Evolutionary conservation across 768 basidiomycete genomes (phyloP), one percentile per base, ranked within the genome.

Genomic region (Pleurotus citrinopileatus): DNA sequence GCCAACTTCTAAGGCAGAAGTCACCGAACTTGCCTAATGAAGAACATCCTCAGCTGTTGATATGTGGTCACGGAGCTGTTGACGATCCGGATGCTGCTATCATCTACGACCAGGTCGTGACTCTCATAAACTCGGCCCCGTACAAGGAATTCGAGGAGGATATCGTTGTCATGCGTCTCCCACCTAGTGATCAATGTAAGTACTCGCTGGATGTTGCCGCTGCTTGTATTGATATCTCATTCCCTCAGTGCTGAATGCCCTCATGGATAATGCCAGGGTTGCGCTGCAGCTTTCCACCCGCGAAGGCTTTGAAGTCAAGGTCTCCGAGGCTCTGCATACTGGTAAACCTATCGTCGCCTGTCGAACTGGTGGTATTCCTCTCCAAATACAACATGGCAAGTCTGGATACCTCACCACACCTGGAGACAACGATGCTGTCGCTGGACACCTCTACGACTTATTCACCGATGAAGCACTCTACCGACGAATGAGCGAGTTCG

Each of bases 221-320:
- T 27, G 28, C 12, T 42, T 37, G 10, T 38, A 32, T 23, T 48
- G 38, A 63, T 36, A 48, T 57, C 19, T 25, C 38, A 55, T 61
- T 42, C 46, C 19, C 1, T 19, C 62, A 86, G 88, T 96, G 47
- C 78, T 98, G 55, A 94, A 96, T 60, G 87, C 89, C 7, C 78
- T 97, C 61, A 82, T 97, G 81, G 85, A 89, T 50, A 95, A 94
- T 60, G 81, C 91, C 42, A 87, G 90, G 74, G 87, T 95, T 55
- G 94, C 91, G 3, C 80, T 93, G 45, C 95, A 98, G 69, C 83
- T 98, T 42, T 94, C 91, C 48, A 87, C 89, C 42, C 87, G 94
- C 54, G 95, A 98, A 73, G 95, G 95, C 25, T 98, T 97, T 72
- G 95, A 98, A 65, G 92, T 98, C 71, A 98, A 98, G 70, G 94